Evolutionary conservation across 768 basidiomycete genomes (phyloP), one percentile per base, ranked within the genome.

Genomic region (Lactarius hatsudake): DNA sequence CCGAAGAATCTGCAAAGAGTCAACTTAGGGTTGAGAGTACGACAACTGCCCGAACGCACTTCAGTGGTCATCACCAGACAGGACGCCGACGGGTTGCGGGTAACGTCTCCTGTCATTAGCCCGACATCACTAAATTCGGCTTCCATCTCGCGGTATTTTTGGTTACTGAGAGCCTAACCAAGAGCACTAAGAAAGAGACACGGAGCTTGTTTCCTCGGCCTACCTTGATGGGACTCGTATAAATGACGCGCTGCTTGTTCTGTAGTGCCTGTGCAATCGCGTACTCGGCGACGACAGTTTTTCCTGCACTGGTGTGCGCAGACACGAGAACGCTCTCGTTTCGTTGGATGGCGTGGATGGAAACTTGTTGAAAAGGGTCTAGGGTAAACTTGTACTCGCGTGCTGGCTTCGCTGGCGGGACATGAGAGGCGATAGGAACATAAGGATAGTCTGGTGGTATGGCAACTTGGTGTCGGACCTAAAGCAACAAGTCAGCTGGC

Each of bases 21-120:
- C 30, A 60, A 38, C 54, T 32, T n/a, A 36, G 30, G 42, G 8
- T 55, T 12, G 6, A 10, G 34, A 26, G 48, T 34, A 53, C 12
- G 36, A 60, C 13, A 53, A 38, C 56, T 18, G 48, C n/a, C 10
- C 48, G 15, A 15, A 74, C 83, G 69, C 71, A 95, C 96, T 80
- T 99, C 97, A 4, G 97, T 99, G 1, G 96, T 99, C 97, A 99
- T 99, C 60, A 99, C 97, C 62, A 99, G 79, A 79, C 97, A 98
- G 36, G 93, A 93, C 15, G 97, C 96, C 2, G 91, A 89, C 2
- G 97, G 96, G 76, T 98, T 98, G 75, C 98, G 98, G 0, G 97
- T 99, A 13, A 98, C 96, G 80, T 99, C 97, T 74, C 97, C 96
- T 2, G 97, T 99, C 96, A 99, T 98, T 36, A 99, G 83, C 10